Evolutionary conservation across 257 asterid genomes (phyloP).

Genomic region (Solanum habrochaites): DNA sequence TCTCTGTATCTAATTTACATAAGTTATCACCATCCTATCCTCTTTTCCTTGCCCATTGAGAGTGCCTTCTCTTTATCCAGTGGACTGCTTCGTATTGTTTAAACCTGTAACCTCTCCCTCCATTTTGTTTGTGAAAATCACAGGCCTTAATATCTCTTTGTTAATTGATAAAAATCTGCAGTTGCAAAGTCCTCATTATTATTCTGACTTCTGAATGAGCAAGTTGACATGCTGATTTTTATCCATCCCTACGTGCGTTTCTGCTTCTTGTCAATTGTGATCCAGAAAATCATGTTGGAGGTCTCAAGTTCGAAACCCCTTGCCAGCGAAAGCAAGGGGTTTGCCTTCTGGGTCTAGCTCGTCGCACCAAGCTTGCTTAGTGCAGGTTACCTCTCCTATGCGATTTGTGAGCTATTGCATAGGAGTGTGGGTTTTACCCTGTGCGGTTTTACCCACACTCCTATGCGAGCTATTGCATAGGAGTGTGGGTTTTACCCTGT

Average conservation of each 20-base stretch:
- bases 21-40: background rate
- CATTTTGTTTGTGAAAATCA: background rate
- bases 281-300: background rate
- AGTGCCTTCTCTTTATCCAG: background rate
- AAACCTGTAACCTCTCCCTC: background rate
- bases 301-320: too few relatives aligned
- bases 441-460: too few relatives aligned
- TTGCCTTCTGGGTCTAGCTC: too few relatives aligned
- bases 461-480: too few relatives aligned
- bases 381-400: too few relatives aligned
- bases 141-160: background rate
- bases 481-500: too few relatives aligned
- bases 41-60: background rate
- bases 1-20: background rate
- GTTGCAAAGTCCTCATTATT: background rate
- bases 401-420: too few relatives aligned
- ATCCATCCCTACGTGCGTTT: background rate
- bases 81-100: background rate
- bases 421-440: too few relatives aligned
- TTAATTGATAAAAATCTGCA: background rate
- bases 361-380: too few relatives aligned
- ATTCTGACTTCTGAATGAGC: background rate
- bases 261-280: background rate
- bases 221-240: background rate
- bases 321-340: too few relatives aligned